Evolutionary conservation across 805 yeast species (phyloP), one percentile per base, ranked within the genome.

Genomic region (Wickerhamiella slavikovae): DNA sequence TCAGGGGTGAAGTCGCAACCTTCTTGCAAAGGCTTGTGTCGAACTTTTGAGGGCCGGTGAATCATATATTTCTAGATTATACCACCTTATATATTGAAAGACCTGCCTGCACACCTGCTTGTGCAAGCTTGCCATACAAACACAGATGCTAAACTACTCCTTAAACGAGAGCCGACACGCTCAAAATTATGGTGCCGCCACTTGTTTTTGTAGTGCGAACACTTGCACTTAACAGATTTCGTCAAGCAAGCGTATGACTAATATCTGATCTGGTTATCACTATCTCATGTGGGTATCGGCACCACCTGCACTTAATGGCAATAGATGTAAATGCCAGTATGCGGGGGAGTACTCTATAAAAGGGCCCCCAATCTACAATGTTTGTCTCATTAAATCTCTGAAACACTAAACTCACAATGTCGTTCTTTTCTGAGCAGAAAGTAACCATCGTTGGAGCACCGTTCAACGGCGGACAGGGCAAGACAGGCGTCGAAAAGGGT

Each of bases 401-500:
- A n/a, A n/a, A n/a, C n/a, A n/a, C n/a, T n/a, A n/a, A n/a, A n/a
- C n/a, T n/a, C n/a, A n/a, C n/a, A n/a, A 24, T 17, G n/a, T 6
- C 12, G 11, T 11, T 13, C 14, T 7, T 24, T 8, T 10, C 17
- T 11, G 27, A 15, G 15, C 12, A 22, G 15, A 34, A 33, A 6
- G 35, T 34, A 2, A 32, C 31, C 7, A 57, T 85, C 31, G 67
- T 89, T 35, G 60, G 72, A 13, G 95, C 94, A 1, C 96, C 96
- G 30, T 89, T 85, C 54, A 68, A 82, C 22, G 96, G 95, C 15
- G 98, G 98, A 36, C 98, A 85, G 52, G 83, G 80, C 24, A 78
- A 79, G 47, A 65, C 71, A 15, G 98, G 98, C 38, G 95, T 85
- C 23, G 98, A 85, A 47, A 64, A 68, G 29, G 98, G 95, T 21